Conservation (phyloP, 345 rosid species). For the Iberis pinnata region DNA sequence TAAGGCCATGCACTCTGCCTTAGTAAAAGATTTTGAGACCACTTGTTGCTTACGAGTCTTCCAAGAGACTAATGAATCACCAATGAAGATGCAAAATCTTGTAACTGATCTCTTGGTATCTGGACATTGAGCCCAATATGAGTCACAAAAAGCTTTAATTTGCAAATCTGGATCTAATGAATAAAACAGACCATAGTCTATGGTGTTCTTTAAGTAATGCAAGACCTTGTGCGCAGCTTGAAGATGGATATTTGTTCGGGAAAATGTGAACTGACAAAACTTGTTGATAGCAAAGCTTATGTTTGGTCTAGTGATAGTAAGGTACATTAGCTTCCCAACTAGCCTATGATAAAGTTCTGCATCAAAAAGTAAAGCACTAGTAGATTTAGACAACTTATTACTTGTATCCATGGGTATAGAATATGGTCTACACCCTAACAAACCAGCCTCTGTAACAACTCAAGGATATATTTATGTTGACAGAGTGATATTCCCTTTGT, state of each 20-base stretch:
- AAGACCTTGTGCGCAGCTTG: not conserved
- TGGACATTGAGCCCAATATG: not conserved
- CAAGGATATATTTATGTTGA: too few species aligned
- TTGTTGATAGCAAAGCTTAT: too few species aligned
- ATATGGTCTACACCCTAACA: too few species aligned
- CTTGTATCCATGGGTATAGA: too few species aligned
- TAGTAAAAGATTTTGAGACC: not conserved
- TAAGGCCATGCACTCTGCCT: not conserved
- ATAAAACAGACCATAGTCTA: not conserved
- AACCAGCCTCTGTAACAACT: too few species aligned
- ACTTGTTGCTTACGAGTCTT: not conserved
- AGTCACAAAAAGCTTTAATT: not conserved
- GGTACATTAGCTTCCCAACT: too few species aligned
- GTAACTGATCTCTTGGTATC: not conserved
- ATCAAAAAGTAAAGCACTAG: too few species aligned
- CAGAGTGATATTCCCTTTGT: not conserved
- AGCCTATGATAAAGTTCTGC: too few species aligned
- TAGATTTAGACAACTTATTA: too few species aligned
- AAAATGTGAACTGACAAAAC: too few species aligned
- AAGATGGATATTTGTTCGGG: not conserved
- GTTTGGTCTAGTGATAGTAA: too few species aligned
- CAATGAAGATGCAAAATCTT: not conserved
- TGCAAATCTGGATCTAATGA: not conserved
- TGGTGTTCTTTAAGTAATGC: not conserved
- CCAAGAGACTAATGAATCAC: too few species aligned